phyloP scores from a whole-genome alignment of 306 rosid species.

The Glycine tomentella region DNA sequence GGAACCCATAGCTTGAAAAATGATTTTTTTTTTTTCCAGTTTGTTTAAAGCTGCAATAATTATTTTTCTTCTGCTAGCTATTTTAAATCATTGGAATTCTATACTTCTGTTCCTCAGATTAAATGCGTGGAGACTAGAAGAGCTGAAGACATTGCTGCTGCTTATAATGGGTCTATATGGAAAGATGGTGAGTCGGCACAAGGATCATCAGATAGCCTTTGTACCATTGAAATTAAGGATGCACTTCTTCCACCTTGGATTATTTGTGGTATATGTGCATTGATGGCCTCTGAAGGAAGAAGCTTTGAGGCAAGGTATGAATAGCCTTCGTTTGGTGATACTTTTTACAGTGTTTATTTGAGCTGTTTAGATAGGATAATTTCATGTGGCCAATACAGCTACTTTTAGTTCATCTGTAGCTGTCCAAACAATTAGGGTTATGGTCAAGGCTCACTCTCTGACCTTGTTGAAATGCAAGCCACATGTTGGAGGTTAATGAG shows the following conservation, averaged over 20 bases:
- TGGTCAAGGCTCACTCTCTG: neutral
- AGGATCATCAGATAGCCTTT: conserved; percentile 55
- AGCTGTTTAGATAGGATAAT: conserved; percentile 20
- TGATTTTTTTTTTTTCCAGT: conserved; percentile 7
- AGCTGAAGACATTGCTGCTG: conserved; percentile 62
- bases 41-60: conserved; percentile 25
- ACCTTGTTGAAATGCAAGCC: neutral
- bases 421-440: conserved; percentile 1
- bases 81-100: conserved; percentile 32
- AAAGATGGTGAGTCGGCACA: conserved; percentile 55
- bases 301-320: conserved; percentile 93
- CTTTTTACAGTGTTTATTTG: conserved; percentile 14
- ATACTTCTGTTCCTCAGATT: conserved; percentile 54
- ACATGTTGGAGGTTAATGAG: neutral
- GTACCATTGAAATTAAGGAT: conserved; percentile 82
- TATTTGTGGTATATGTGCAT: conserved; percentile 62
- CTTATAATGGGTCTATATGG: conserved; percentile 50
- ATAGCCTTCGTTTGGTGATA: conserved; percentile 31
- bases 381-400: neutral
- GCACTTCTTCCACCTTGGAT: conserved; percentile 90
- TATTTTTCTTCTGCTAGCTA: conserved; percentile 32
- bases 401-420: neutral
- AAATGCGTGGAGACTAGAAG: conserved; percentile 82
- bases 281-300: conserved; percentile 74
- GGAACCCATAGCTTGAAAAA: conserved; percentile 10